Evolutionary conservation across 75 land plant genomes (phyloP).

Genomic region (Isoetes taiwanensis): DNA sequence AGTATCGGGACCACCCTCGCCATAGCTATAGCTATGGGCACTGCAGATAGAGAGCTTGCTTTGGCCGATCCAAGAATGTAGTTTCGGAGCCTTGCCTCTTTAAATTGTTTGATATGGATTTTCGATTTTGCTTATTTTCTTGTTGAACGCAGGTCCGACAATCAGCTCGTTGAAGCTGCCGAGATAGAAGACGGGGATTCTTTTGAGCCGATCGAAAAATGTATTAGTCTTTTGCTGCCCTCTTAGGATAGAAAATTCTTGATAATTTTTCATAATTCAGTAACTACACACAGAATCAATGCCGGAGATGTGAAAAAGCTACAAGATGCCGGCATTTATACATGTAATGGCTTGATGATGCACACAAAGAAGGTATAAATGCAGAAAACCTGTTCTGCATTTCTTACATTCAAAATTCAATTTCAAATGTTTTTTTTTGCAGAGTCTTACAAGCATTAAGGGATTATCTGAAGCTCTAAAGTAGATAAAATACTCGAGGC

Average conservation of each 20-base stretch:
- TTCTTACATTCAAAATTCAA: neutral
- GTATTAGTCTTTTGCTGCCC: neutral
- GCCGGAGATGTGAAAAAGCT: slow-evolving; percentile 97
- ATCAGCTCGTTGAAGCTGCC: neutral
- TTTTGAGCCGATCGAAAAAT: slow-evolving; percentile 27
- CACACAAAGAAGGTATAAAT: slow-evolving; percentile 73
- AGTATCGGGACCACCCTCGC: too few species aligned
- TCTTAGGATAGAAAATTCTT: neutral
- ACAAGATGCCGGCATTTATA: slow-evolving; percentile 94
- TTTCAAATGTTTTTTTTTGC: neutral
- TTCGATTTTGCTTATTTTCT: too few species aligned
- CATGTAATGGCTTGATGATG: slow-evolving; percentile 97
- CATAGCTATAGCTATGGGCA: too few species aligned
- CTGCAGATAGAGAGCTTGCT: too few species aligned
- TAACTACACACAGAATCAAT: slow-evolving; percentile 78
- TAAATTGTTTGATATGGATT: too few species aligned
- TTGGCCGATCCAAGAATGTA: too few species aligned
- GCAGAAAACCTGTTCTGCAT: too few species aligned
- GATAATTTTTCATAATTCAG: slow-evolving; percentile 25
- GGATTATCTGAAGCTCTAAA: slow-evolving; percentile 93
- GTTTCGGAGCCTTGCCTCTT: too few species aligned
- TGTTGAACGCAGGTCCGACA: too few species aligned
- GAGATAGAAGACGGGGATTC: slow-evolving; percentile 25
- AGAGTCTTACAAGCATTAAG: too few species aligned
- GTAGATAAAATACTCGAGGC: slow-evolving; percentile 96